Evolutionary conservation across 331 rosid species (phyloP).

Genomic region (Rhamnella rubrinervis): DNA sequence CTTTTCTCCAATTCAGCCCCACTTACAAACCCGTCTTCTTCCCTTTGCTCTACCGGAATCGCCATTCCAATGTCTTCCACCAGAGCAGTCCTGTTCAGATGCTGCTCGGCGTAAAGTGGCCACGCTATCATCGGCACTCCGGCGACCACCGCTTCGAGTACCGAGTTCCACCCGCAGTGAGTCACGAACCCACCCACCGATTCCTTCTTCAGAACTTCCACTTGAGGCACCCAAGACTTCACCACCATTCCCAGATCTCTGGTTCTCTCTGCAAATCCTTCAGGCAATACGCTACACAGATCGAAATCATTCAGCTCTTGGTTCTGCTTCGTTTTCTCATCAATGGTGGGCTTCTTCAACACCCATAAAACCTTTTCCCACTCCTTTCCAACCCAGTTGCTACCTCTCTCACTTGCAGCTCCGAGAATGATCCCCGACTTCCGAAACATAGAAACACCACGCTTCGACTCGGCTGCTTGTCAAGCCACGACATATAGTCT

Average conservation of each 20-base stretch:
- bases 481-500: constrained; percentile 43
- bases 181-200: constrained; percentile 17
- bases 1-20: constrained; percentile 14
- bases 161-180: constrained; percentile 19
- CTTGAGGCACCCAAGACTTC: constrained; percentile 12
- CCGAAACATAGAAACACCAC: constrained; percentile 55
- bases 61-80: background rate
- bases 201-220: constrained; percentile 6
- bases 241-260: constrained; percentile 9
- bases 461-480: constrained; percentile 38
- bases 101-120: constrained; percentile 22
- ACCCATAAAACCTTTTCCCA: constrained; percentile 55
- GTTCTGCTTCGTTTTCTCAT: constrained; percentile 4
- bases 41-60: background rate
- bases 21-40: constrained; percentile 14
- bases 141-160: constrained; percentile 10
- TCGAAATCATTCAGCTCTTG: background rate
- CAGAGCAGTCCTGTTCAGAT: constrained; percentile 2
- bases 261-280: constrained; percentile 3
- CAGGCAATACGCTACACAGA: background rate
- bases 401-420: constrained; percentile 36
- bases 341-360: constrained; percentile 27
- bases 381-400: constrained; percentile 51
- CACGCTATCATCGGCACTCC: constrained; percentile 20
- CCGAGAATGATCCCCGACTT: constrained; percentile 44